phyloP scores from a whole-genome alignment of 306 rosid species.

The Trichosanthes truncata region DNA sequence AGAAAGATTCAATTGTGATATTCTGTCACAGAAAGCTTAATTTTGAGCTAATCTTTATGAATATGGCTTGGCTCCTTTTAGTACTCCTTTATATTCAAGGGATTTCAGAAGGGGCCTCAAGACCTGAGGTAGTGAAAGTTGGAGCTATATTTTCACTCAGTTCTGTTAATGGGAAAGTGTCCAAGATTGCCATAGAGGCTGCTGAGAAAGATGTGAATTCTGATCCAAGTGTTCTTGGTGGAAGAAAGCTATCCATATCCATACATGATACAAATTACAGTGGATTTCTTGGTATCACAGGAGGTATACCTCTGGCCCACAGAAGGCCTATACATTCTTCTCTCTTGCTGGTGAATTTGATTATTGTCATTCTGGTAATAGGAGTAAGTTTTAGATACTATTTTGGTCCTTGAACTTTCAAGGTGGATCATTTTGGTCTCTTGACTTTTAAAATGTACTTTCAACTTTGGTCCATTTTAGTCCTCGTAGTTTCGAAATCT shows the following conservation, averaged over 20 bases:
- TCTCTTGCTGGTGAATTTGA: background rate
- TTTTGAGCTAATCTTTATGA: conserved; percentile 15
- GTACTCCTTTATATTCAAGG: conserved; percentile 19
- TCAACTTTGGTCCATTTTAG: background rate
- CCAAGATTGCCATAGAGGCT: conserved; percentile 35
- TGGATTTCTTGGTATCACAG: conserved; percentile 41
- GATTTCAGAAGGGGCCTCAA: conserved; percentile 21
- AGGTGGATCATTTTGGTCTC: background rate
- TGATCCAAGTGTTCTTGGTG: conserved; percentile 34
- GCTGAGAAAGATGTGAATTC: conserved; percentile 42
- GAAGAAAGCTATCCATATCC: conserved; percentile 30
- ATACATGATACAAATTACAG: conserved; percentile 34
- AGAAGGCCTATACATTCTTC: background rate
- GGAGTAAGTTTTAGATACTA: background rate
- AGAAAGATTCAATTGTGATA: background rate
- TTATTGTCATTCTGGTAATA: background rate
- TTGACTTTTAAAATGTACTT: background rate
- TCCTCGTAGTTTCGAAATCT: background rate
- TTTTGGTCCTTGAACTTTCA: background rate
- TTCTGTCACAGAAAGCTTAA: background rate
- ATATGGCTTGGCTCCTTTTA: conserved; percentile 21
- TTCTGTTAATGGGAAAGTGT: conserved; percentile 36
- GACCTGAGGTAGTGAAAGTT: conserved; percentile 28
- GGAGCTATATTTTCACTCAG: conserved; percentile 32
- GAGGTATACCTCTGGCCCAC: conserved; percentile 20